Base-by-base conservation (phyloP, 2,329 filamentous ascomycete genomes). In the Fusarium robinianum region DNA sequence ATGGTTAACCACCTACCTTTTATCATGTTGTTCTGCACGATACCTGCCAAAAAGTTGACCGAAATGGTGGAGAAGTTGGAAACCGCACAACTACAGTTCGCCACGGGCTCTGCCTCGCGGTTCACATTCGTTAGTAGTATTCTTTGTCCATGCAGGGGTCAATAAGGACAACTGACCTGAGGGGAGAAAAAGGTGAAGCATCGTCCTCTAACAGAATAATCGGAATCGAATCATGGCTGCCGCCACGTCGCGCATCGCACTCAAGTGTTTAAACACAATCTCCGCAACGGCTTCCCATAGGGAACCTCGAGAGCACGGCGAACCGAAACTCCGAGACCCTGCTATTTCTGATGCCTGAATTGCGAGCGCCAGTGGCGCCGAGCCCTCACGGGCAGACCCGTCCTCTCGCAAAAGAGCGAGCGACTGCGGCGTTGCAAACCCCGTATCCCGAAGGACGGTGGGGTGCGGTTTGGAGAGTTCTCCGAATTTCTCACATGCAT, bases 211-310 rank as follows among this genome's bases (percentile, higher is more conserved):
- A 77, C 83, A 84, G 83, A 87, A 79, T 88, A 83, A 88, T 88
- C 85, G 83, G 84, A 88, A 88, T 89, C 83, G 84, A 88, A 87
- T 87, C 74, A 50, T 48, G 36, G 39, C 46, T 40, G 5, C 23
- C 18, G 36, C 64, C 51, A 90, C 80, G 85, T 86, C 80, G 85
- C 85, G 84, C 88, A 90, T 91, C 88, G 87, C 85, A 90, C 87
- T 90, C 77, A 87, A 88, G 85, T 90, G 83, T 18, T 84, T 78
- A 55, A 67, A 74, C 81, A 90, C 86, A 84, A 90, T 90, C 86
- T 90, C 85, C 85, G 84, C 85, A 88, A 85, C 77, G 82, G 81
- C 86, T 87, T 84, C 85, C 85, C 86, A 90, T 83, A 87, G 85
- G 80, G 75, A 78, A 69, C 66, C 65, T 59, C 65, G 8, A n/a